phyloP scores from a whole-genome alignment of 169 alveolate species.

The Theileria equi region DNA sequence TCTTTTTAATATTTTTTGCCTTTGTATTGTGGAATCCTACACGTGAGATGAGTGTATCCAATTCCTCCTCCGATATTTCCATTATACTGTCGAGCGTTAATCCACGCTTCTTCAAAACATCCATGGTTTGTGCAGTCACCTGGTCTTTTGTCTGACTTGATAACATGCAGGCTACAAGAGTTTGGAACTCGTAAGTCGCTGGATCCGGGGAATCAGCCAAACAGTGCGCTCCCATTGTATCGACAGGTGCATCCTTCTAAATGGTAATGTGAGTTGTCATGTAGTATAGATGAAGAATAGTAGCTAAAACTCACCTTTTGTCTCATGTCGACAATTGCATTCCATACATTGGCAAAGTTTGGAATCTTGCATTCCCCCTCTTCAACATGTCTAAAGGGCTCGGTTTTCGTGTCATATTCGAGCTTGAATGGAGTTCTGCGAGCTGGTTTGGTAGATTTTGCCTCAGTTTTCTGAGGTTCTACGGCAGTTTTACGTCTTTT shows the following conservation, averaged over 20 bases:
- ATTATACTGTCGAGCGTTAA: conserved; percentile 70
- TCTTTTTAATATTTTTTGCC: conserved; percentile 85
- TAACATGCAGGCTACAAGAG: conserved; percentile 79
- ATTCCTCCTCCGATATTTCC: conserved; percentile 71
- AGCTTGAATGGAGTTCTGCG: too few relatives aligned
- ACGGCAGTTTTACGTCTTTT: too few relatives aligned
- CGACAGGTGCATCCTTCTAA: conserved; percentile 74
- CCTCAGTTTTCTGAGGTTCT: too few relatives aligned
- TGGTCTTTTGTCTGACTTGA: conserved; percentile 86
- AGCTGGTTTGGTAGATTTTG: too few relatives aligned
- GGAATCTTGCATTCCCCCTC: conserved; percentile 36
- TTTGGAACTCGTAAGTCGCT: conserved; percentile 73
- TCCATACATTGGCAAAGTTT: conserved; percentile 63
- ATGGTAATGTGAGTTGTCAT: neutral
- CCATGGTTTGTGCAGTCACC: conserved; percentile 79
- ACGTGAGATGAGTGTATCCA: conserved; percentile 80
- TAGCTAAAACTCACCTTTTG: conserved; percentile 17
- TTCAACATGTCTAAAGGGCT: conserved; percentile 40
- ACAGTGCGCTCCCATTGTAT: conserved; percentile 74
- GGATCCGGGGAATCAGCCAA: conserved; percentile 63
- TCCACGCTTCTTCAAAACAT: conserved; percentile 71
- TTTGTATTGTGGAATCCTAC: conserved; percentile 92
- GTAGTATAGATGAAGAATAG: neutral
- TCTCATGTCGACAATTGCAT: conserved; percentile 61
- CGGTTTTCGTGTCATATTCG: conserved; percentile 33